These are phyloP conservation scores for Tothia fuscella DNA, from an alignment of 2,329 filamentous ascomycete genomes.

Conservation along the genomic window DNA sequence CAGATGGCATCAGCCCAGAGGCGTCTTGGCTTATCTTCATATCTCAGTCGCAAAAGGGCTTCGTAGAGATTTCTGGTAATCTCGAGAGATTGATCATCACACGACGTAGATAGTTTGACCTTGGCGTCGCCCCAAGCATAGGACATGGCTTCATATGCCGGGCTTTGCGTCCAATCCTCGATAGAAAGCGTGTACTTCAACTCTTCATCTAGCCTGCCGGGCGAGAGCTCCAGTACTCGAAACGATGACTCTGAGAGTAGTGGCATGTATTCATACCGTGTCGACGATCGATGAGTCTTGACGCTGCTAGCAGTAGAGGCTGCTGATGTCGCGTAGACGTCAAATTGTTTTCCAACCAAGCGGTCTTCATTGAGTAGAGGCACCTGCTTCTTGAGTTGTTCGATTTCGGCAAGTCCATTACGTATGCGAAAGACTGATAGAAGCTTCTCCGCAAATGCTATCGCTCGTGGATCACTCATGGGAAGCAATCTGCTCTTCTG, in stretches of 20 bases:
- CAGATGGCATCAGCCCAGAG: constrained; percentile 12
- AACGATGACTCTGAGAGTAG: neutral
- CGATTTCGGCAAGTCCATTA: neutral
- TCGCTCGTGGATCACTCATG: neutral
- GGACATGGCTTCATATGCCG: constrained; percentile 10
- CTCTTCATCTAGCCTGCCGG: neutral
- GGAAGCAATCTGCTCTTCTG: neutral
- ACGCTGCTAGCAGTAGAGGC: no score
- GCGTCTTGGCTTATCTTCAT: neutral
- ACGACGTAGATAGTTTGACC: neutral
- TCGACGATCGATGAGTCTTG: no score
- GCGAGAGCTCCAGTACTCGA: neutral
- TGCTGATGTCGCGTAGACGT: neutral
- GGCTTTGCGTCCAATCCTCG: neutral
- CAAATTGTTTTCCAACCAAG: neutral
- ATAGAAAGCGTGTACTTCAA: neutral
- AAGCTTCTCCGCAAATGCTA: neutral
- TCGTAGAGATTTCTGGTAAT: constrained; percentile 3
- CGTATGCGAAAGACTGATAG: neutral
- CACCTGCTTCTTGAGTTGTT: neutral
- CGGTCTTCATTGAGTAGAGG: neutral
- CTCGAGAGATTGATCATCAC: neutral
- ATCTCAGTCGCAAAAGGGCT: constrained; percentile 4
- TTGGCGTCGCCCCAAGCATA: constrained; percentile 10
- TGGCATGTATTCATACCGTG: neutral